A percentile compares a stretch with the other conserved stretches of the same genome.
Evolutionary conservation across 2,329 filamentous ascomycete species (phyloP).

Genomic region (Helicocarpus griseus): DNA sequence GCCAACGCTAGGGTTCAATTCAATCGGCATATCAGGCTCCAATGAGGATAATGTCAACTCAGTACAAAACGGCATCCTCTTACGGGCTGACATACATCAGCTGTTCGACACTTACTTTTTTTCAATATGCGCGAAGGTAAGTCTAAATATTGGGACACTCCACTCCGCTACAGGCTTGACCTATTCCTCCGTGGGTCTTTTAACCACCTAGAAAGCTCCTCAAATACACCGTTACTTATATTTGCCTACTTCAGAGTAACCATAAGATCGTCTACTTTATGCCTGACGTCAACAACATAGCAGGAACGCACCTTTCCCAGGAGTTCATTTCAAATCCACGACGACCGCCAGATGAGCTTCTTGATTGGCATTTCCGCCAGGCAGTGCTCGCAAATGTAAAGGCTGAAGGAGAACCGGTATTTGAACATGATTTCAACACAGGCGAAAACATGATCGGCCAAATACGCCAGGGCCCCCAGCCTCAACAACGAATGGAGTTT

Average conservation of each 20-base stretch:
- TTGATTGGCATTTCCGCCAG: slow-evolving; percentile 17
- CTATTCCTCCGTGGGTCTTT: no score
- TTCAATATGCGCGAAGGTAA: slow-evolving; percentile 14
- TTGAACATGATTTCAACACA: slow-evolving; percentile 17
- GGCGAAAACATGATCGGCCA: slow-evolving; percentile 17
- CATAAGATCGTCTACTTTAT: slow-evolving; percentile 11
- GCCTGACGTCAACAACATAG: slow-evolving; percentile 7
- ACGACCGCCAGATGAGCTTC: slow-evolving; percentile 14
- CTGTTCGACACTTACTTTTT: slow-evolving; percentile 13
- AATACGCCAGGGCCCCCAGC: no score
- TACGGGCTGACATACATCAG: slow-evolving; percentile 5
- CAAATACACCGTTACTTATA: background rate
- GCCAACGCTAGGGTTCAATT: slow-evolving; percentile 12
- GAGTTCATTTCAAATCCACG: no score
- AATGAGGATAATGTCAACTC: slow-evolving; percentile 14
- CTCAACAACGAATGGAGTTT: no score
- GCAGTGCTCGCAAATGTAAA: slow-evolving; percentile 18
- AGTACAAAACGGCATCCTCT: slow-evolving; percentile 12
- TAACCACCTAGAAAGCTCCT: no score
- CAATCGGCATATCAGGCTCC: slow-evolving; percentile 4
- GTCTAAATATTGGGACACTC: slow-evolving; percentile 2
- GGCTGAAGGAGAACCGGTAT: slow-evolving; percentile 16
- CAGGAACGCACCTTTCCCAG: no score
- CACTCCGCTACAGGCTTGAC: no score
- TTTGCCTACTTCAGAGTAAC: slow-evolving; percentile 11